phyloP scores from a whole-genome alignment of 2,329 filamentous ascomycete genomes.

The Alternaria hordeiaustralica region DNA sequence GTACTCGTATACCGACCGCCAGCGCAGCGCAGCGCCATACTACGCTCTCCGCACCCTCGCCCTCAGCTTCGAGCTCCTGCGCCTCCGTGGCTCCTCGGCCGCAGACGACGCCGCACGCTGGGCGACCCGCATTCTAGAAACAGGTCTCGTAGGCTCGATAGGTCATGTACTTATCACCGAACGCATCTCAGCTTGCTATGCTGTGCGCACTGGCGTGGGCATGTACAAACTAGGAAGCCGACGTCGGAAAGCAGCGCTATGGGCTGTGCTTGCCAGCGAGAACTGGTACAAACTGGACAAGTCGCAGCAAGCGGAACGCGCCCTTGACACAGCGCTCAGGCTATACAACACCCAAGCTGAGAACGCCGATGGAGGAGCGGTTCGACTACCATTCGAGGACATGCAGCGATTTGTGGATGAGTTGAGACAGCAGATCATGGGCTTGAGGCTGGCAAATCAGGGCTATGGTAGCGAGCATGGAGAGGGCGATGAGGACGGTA shows the following conservation, averaged over 20 bases:
- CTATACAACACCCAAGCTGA: conserved; percentile 57
- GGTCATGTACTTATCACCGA: conserved; percentile 87
- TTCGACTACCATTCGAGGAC: conserved; percentile 55
- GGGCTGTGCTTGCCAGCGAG: conserved; percentile 83
- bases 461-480: conserved; percentile 50
- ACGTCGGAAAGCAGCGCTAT: conserved; percentile 84
- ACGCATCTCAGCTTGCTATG: conserved; percentile 83
- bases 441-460: conserved; percentile 47
- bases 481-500: conserved; percentile 16
- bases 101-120: conserved; percentile 88
- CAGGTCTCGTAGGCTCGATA: conserved; percentile 71
- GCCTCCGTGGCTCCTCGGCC: conserved; percentile 77
- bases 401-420: conserved; percentile 70
- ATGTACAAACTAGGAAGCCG: conserved; percentile 73
- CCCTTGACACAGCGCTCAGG: conserved; percentile 71
- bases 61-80: conserved; percentile 80
- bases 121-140: conserved; percentile 79
- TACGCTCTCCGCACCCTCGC: conserved; percentile 79
- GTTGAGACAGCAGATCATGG: conserved; percentile 68
- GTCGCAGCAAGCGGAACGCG: conserved; percentile 77
- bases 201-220: conserved; percentile 71
- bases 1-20: conserved; percentile 83
- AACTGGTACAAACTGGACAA: conserved; percentile 82
- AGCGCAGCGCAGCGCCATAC: conserved; percentile 77
- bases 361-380: conserved; percentile 7